Conservation (phyloP, 106 monocot genomes). For the Agapanthus africanus region DNA sequence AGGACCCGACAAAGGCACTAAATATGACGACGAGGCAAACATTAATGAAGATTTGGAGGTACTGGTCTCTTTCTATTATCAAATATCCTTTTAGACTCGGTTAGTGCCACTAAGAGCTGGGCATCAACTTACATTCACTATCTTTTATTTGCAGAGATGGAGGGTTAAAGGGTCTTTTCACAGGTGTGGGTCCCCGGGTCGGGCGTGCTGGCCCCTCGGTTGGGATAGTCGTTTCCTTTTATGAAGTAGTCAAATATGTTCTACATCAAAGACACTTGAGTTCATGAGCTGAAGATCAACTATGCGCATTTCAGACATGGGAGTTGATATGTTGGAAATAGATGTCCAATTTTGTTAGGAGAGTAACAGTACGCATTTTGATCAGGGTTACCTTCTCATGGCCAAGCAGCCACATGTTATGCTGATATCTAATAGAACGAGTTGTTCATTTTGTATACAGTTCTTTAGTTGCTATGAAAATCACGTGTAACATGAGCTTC, state of each 20-base stretch:
- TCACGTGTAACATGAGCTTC: too few relatives aligned
- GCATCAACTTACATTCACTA: too few relatives aligned
- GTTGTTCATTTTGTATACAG: too few relatives aligned
- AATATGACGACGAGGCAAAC: constrained; percentile 72
- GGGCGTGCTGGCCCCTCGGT: constrained; percentile 85
- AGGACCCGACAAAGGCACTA: constrained; percentile 53
- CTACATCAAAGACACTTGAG: constrained; percentile 44
- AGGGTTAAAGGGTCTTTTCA: constrained; percentile 69
- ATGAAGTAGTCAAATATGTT: constrained; percentile 75
- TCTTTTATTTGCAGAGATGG: constrained; percentile 50
- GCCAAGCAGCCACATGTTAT: too few relatives aligned
- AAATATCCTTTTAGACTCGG: not conserved
- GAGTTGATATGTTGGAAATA: too few relatives aligned
- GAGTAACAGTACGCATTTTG: too few relatives aligned
- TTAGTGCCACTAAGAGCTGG: not conserved
- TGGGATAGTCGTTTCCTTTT: constrained; percentile 83
- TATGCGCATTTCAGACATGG: too few relatives aligned
- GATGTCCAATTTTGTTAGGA: too few relatives aligned
- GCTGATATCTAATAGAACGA: too few relatives aligned
- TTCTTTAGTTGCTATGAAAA: too few relatives aligned
- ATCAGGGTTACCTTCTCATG: too few relatives aligned
- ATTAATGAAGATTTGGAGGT: constrained; percentile 79
- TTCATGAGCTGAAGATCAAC: too few relatives aligned
- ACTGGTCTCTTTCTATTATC: not conserved
- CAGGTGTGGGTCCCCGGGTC: constrained; percentile 75